phyloP scores from a whole-genome alignment of 1,139 yeast species.

The Protomyces pachydermus region DNA sequence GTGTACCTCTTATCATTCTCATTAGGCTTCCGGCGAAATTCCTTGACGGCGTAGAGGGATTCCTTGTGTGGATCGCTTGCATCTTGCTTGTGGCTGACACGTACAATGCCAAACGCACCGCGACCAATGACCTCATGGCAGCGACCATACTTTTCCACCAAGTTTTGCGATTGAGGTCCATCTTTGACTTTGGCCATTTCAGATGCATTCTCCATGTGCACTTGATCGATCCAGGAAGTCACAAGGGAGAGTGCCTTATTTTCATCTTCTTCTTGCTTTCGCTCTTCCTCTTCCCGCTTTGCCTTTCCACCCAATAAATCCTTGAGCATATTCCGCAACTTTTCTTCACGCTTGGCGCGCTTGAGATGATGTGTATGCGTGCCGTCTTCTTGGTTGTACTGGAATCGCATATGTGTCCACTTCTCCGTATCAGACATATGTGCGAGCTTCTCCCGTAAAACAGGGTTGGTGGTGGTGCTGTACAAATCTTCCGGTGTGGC shows the following conservation, averaged over 20 bases:
- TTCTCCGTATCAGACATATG: slow-evolving; percentile 15
- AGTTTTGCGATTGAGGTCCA: slow-evolving; percentile 40
- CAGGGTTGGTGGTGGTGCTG: slow-evolving; percentile 4
- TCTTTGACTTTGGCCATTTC: slow-evolving; percentile 35
- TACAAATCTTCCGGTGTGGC: slow-evolving; percentile 7
- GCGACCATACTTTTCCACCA: slow-evolving; percentile 67
- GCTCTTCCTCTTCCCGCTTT: slow-evolving; percentile 41
- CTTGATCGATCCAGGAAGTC: slow-evolving; percentile 72
- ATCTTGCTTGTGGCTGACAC: slow-evolving; percentile 58
- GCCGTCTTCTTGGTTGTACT: slow-evolving; percentile 45
- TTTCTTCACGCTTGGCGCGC: slow-evolving; percentile 80
- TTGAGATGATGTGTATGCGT: slow-evolving; percentile 72
- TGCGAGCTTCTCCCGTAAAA: slow-evolving; percentile 10
- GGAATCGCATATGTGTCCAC: slow-evolving; percentile 16
- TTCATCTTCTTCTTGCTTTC: slow-evolving; percentile 59
- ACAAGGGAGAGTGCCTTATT: slow-evolving; percentile 57
- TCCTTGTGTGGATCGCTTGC: slow-evolving; percentile 44
- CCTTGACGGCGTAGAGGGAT: slow-evolving; percentile 72
- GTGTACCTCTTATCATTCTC: slow-evolving; percentile 60
- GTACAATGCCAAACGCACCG: slow-evolving; percentile 76
- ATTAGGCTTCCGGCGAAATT: slow-evolving; percentile 54
- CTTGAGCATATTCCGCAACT: slow-evolving; percentile 76
- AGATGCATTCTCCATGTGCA: slow-evolving; percentile 34
- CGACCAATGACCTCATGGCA: slow-evolving; percentile 77
- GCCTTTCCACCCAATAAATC: slow-evolving; percentile 54